Evolutionary conservation across 129 eudicot genomes (phyloP).

Genomic region (Kitagawia praeruptora): DNA sequence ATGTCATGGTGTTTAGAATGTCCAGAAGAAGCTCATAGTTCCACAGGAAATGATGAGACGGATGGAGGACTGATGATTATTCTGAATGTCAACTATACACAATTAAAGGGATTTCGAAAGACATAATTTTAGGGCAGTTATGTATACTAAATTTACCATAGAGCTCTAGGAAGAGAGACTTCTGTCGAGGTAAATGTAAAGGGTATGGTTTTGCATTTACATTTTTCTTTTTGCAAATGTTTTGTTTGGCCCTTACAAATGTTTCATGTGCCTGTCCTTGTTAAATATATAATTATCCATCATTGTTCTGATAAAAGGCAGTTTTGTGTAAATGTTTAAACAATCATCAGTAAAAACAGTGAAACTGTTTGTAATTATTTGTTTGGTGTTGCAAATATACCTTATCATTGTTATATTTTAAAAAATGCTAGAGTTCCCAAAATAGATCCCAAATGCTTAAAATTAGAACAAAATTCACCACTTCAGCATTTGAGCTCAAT

Average conservation of each 20-base stretch:
- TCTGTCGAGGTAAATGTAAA: slow-evolving; percentile 50
- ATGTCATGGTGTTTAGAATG: no score
- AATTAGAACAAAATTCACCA: no score
- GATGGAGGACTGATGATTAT: no score
- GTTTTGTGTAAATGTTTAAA: not conserved
- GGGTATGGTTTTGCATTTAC: slow-evolving; percentile 30
- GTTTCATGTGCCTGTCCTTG: not conserved
- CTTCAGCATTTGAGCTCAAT: no score
- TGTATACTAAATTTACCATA: not conserved
- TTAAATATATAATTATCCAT: not conserved
- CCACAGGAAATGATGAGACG: no score
- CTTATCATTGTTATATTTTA: no score
- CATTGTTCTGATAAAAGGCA: not conserved
- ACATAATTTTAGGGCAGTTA: no score
- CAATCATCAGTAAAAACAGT: not conserved
- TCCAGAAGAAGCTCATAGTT: no score
- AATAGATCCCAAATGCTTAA: no score
- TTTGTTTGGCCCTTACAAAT: not conserved
- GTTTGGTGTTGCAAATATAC: not conserved
- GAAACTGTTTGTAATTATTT: not conserved
- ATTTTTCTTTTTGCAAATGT: not conserved
- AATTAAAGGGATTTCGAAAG: no score
- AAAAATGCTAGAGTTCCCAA: no score
- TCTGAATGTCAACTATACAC: no score
- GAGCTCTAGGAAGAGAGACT: slow-evolving; percentile 30